Percentiles rank a stretch among this genome's conserved stretches.
Conservation (phyloP, 176 grass and related monocot species). For the Aegilops longissima region DNA sequence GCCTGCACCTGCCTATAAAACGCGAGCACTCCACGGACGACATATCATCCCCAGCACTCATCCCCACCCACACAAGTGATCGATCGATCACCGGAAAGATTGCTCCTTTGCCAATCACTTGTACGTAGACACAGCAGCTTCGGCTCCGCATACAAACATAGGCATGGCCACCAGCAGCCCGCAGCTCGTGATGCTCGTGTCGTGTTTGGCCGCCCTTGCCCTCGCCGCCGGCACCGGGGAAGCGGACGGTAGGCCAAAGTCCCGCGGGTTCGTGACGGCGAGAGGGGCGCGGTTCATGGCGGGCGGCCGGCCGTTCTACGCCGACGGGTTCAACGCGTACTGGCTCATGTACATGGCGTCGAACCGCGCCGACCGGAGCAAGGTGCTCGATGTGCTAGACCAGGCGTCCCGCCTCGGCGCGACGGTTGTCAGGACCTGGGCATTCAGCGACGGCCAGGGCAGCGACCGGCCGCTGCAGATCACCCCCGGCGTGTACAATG, state of each 20-base stretch:
- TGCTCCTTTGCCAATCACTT: neutral
- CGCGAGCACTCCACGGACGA: neutral
- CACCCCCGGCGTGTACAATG: constrained; percentile 68
- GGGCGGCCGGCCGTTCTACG: constrained; percentile 47
- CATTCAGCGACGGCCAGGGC: constrained; percentile 66
- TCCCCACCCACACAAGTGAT: neutral
- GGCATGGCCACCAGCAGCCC: constrained; percentile 33
- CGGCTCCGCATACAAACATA: neutral
- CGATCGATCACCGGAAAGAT: neutral
- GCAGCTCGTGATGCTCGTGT: neutral
- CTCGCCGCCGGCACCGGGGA: neutral
- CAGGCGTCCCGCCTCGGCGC: constrained; percentile 59
- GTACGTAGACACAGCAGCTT: neutral
- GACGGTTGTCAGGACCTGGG: constrained; percentile 65
- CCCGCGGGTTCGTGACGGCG: constrained; percentile 40
- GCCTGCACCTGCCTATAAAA: neutral
- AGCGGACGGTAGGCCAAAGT: neutral
- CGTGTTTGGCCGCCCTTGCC: neutral
- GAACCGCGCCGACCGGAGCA: constrained; percentile 45
- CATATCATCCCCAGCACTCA: neutral
- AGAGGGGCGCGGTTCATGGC: constrained; percentile 54
- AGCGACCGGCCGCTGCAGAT: constrained; percentile 56
- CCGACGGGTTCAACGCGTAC: constrained; percentile 76
- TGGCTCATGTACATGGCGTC: constrained; percentile 83
- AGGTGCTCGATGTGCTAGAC: constrained; percentile 40